These are phyloP conservation scores for Cladosporium phlei DNA, from an alignment of 2,329 filamentous ascomycete genomes.

Conservation along the genomic window DNA sequence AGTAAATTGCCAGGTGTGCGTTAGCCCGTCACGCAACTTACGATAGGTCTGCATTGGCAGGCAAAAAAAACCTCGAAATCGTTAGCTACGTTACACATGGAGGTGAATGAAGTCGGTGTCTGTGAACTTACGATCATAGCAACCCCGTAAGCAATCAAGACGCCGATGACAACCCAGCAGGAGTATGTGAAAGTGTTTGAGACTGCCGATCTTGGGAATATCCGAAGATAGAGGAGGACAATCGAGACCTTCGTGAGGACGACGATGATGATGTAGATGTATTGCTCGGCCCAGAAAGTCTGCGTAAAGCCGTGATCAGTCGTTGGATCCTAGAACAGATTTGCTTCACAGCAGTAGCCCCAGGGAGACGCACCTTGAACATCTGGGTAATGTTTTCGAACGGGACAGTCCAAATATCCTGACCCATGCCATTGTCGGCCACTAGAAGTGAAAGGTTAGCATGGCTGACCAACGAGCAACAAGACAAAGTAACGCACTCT, in stretches of 20 bases:
- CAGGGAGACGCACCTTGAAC: not conserved
- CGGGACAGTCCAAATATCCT: not conserved
- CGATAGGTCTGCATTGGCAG: not conserved
- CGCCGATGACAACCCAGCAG: not conserved
- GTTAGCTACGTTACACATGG: no score
- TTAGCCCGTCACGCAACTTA: no score
- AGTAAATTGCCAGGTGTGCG: no score
- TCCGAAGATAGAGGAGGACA: not conserved
- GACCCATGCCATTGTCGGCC: not conserved
- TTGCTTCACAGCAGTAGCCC: not conserved
- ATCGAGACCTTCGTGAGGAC: constrained; percentile 2
- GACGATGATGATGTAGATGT: not conserved
- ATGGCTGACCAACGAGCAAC: not conserved
- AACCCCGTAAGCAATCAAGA: not conserved
- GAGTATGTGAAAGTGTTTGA: not conserved
- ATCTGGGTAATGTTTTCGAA: not conserved
- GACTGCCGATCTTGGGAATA: not conserved
- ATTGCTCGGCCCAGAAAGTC: constrained; percentile 3
- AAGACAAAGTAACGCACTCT: not conserved
- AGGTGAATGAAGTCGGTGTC: no score
- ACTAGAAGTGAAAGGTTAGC: not conserved
- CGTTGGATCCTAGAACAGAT: not conserved
- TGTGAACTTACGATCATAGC: not conserved
- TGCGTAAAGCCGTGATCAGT: not conserved
- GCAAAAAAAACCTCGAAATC: no score